A percentile compares a stretch with the other conserved stretches of the same genome.
phyloP scores from a whole-genome alignment of 495 filamentous ascomycete genomes.

The Hypomontagnella monticulosa region DNA sequence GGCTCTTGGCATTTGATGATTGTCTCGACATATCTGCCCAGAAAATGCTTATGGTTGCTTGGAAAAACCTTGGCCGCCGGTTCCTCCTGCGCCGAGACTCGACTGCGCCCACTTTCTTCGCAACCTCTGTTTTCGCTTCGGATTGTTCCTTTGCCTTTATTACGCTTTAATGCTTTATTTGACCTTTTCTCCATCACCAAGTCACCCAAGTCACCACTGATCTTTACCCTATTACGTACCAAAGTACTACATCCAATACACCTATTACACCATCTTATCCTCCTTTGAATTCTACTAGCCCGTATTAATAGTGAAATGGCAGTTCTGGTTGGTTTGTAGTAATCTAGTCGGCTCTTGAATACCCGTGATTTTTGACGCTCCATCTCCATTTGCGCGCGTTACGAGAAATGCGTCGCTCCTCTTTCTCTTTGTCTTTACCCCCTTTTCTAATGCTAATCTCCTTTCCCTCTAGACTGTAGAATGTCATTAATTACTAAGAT shows the following conservation, averaged over 20 bases:
- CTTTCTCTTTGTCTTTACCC: background rate
- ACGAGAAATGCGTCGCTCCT: background rate
- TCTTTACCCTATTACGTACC: slow-evolving; percentile 36
- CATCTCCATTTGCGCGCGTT: slow-evolving; percentile 2
- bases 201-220: slow-evolving; percentile 6
- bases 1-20: slow-evolving; percentile 54
- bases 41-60: slow-evolving; percentile 39
- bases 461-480: background rate
- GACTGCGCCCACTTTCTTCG: slow-evolving; percentile 45
- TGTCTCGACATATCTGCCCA: slow-evolving; percentile 45
- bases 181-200: background rate
- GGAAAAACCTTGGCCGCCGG: slow-evolving; percentile 38
- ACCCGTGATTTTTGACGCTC: slow-evolving; percentile 7
- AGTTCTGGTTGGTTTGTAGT: slow-evolving; percentile 1
- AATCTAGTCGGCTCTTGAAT: slow-evolving; percentile 4
- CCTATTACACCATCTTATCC: background rate
- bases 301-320: background rate
- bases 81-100: slow-evolving; percentile 47
- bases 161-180: background rate
- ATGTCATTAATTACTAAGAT: too few relatives aligned
- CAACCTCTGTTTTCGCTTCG: slow-evolving; percentile 17
- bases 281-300: too few relatives aligned
- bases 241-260: slow-evolving; percentile 17
- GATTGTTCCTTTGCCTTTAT: slow-evolving; percentile 16
- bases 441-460: background rate